Percentiles rank a stretch among this genome's conserved stretches.
phyloP scores from a whole-genome alignment of 2,329 filamentous ascomycete genomes.

The Colletotrichum kahawae region DNA sequence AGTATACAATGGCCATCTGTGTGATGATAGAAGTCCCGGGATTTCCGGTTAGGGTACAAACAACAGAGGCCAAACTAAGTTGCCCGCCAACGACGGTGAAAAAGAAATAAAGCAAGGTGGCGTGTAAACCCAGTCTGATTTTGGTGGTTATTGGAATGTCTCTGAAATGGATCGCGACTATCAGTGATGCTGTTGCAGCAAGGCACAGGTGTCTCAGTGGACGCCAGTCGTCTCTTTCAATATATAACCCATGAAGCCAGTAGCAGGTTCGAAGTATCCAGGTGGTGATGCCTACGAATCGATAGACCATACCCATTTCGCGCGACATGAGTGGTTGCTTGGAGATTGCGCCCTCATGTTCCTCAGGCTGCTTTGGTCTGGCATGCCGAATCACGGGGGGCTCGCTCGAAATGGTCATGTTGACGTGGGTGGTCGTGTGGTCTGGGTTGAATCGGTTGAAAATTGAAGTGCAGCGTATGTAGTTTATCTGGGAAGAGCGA shows the following conservation, averaged over 20 bases:
- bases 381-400: background rate
- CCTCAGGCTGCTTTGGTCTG: background rate
- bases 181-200: background rate
- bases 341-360: background rate
- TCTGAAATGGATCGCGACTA: background rate
- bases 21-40: background rate
- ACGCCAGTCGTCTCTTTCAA: background rate
- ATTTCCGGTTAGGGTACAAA: too few species aligned
- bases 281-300: background rate
- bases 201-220: background rate
- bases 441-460: background rate
- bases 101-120: background rate
- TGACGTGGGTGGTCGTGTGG: background rate
- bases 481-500: too few species aligned
- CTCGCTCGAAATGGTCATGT: background rate
- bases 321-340: background rate
- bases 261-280: background rate
- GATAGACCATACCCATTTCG: background rate
- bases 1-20: background rate
- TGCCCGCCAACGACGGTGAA: too few species aligned
- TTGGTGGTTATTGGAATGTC: background rate
- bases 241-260: background rate
- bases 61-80: too few species aligned
- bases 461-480: too few species aligned
- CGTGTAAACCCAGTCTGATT: background rate